A percentile compares a stretch with the other conserved stretches of the same genome.
Conservation (phyloP, 2,329 filamentous ascomycete species). For the Botrytis deweyae region DNA sequence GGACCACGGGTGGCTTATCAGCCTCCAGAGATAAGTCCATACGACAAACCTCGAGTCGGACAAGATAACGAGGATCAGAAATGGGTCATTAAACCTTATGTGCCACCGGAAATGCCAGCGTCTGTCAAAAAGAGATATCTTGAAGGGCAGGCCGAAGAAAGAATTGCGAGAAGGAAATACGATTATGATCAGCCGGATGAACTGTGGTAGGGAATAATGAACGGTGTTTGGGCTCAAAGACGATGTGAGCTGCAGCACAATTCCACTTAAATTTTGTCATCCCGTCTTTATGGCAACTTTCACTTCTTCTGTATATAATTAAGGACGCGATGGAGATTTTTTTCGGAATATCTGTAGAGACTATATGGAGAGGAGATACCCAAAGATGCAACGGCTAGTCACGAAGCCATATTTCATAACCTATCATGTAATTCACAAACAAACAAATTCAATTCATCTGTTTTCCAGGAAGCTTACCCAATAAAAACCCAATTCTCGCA, state of each 20-base stretch:
- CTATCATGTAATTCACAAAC: background rate
- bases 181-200: conserved; percentile 17
- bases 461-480: background rate
- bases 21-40: conserved; percentile 5
- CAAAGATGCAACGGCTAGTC: background rate
- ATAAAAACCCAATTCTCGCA: background rate
- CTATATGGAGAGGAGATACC: conserved; percentile 3
- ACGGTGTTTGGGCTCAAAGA: background rate
- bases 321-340: background rate
- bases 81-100: conserved; percentile 16
- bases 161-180: background rate
- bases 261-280: background rate
- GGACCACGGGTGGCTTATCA: background rate
- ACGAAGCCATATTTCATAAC: background rate
- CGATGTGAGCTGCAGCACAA: background rate
- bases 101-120: background rate
- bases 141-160: background rate
- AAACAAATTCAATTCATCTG: background rate
- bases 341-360: background rate
- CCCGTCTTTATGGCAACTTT: background rate
- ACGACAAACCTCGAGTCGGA: background rate
- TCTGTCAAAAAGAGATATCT: conserved; percentile 1
- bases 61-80: background rate
- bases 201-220: conserved; percentile 10
- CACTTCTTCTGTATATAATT: conserved; percentile 1